Base-by-base conservation (phyloP, 176 grass and related monocot genomes). In the Puccinellia tenuiflora region DNA sequence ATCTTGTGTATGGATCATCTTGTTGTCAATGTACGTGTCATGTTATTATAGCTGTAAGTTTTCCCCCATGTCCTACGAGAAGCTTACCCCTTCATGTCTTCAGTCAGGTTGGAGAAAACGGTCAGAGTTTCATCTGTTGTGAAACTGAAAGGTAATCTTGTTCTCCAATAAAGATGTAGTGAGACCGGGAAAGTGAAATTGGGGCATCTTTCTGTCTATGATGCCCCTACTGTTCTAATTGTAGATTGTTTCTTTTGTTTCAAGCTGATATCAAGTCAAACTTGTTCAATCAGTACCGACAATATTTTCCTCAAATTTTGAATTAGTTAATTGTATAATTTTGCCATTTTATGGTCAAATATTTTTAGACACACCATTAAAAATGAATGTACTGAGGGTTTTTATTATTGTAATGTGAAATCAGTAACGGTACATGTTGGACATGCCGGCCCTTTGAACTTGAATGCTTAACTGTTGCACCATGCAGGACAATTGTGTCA, bases 131-230 rank as follows among this genome's bases (percentile, higher is more conserved):
- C 74, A 42, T 80, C 83, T 77, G 56, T 30, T 71, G 55, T 73
- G 35, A 91, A 85, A 93, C 91, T 73, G 29, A 87, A 85, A 93
- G 94, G 94, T 93, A 93, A 30, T 54, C 40, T 18, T 63, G 14
- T 63, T 63, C 60, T 63, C 60, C 60, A 33, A 17, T 33, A 63
- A 31, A 53, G 35, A 29, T 51, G 39, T 33, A 29, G 51, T 18
- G 9, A 33, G 45, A 74, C 31, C 17, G 53, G 53, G 5, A 84
- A 63, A 67, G 38, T 38, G 45, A 12, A 33, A 43, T 10, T 18
- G 25, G 28, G 42, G 15, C 40, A 62, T 14, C 9, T 78, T 45
- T 63, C 76, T 76, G 1, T 78, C 5, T 42, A 31, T 14, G 17
- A 48, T 88, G n/a, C 26, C 18, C 7, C 22, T 51, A 24, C 5